Base-by-base conservation (phyloP, 306 rosid species). In the Vigna mungo region DNA sequence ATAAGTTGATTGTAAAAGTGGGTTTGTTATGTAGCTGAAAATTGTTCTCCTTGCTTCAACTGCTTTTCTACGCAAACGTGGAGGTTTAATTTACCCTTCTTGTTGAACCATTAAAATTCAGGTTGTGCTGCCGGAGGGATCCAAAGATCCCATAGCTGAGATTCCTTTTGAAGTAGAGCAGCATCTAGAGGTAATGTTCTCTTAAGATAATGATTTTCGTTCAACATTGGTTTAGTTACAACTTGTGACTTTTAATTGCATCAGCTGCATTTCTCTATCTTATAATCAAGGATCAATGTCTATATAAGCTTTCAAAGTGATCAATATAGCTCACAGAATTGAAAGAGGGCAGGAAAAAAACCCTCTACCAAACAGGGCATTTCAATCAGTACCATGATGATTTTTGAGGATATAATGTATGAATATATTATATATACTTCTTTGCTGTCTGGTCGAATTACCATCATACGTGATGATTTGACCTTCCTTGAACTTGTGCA, bases 61-160 rank as follows among this genome's bases (percentile, higher is more conserved):
- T 20, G 78, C 63, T 39, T 68, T 12, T 60, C 32, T 76, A 48
- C 46, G 36, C 67, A 66, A 64, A 53, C 20, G 56, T 62, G 77
- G 75, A 68, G 65, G 64, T 82, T 73, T 62, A 52, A 54, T 37
- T 36, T 77, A 36, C 64, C 59, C 13, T 65, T 72, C 61, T 58
- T 62, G 61, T 58, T 62, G 65, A 78, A 72, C 62, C 81, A 54
- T 72, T 76, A 34, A 61, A 75, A 83, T 78, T 77, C 85, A 92
- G 99, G 90, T 95, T 64, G 96, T 92, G 80, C 90, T 95, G 56
- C 99, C 97, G 15, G 97, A 95, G 90, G 97, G 97, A 82, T 92
- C 97, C 66, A 90, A 79, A 79, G 90, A 86, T 84, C 94, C 99
- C 56, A 77, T 80, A 59, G 90, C 92, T 51, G 87, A 85, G 70